These are phyloP conservation scores for Russula sp. DNA, from an alignment of 768 basidiomycete species.

Conservation along the genomic window DNA sequence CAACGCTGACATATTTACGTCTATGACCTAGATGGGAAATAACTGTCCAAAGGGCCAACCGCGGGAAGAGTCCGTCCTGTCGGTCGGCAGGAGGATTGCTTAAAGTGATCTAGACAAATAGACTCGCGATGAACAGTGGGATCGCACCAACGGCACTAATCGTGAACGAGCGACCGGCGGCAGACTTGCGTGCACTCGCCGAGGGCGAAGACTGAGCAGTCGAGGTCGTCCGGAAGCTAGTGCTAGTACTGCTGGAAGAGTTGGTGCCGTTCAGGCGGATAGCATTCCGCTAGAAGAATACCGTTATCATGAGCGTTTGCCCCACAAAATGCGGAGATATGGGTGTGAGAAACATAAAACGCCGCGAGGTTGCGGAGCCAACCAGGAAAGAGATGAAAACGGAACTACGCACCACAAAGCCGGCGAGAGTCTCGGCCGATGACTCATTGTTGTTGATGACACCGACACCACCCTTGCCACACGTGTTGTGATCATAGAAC, in stretches of 20 bases:
- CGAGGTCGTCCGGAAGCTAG: slow-evolving; percentile 16
- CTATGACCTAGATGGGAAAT: background rate
- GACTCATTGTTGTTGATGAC: slow-evolving; percentile 51
- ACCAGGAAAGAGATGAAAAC: background rate
- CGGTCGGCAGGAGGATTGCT: background rate
- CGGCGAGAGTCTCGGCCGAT: slow-evolving; percentile 33
- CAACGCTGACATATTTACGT: slow-evolving; percentile 1
- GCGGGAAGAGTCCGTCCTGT: background rate
- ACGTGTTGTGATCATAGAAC: slow-evolving; percentile 55
- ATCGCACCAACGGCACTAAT: slow-evolving; percentile 8
- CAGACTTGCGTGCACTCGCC: slow-evolving; percentile 3
- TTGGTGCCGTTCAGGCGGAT: slow-evolving; percentile 49
- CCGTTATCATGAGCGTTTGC: background rate
- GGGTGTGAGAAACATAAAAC: slow-evolving; percentile 4
- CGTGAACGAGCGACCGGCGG: slow-evolving; percentile 1
- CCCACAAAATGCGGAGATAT: background rate
- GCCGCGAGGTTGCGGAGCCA: slow-evolving; percentile 8
- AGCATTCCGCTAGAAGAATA: slow-evolving; percentile 46
- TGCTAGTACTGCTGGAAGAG: slow-evolving; percentile 6
- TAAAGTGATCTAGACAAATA: slow-evolving; percentile 11
- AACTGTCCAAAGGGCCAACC: background rate
- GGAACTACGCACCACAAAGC: slow-evolving; percentile 36
- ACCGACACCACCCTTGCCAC: slow-evolving; percentile 53
- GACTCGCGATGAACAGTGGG: slow-evolving; percentile 14
- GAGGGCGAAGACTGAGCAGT: slow-evolving; percentile 9